Conservation (phyloP, 2,329 filamentous ascomycete genomes). For the Neonectria hederae region DNA sequence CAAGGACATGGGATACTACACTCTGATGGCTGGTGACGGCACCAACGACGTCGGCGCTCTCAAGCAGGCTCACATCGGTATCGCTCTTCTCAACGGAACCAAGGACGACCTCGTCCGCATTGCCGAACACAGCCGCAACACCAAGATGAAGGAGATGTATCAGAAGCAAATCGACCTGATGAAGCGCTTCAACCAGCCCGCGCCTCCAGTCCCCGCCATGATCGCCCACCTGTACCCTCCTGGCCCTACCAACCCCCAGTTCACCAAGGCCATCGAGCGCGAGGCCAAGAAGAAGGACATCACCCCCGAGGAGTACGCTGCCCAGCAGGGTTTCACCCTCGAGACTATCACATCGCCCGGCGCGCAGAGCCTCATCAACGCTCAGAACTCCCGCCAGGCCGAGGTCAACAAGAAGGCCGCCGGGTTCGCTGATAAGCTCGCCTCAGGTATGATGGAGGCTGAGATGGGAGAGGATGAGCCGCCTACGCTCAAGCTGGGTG, state of each 20-base stretch:
- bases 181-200: constrained; percentile 92
- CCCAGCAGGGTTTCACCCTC: constrained; percentile 61
- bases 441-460: constrained; percentile 86
- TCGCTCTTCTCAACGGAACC: constrained; percentile 94
- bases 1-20: constrained; percentile 97
- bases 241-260: constrained; percentile 91
- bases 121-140: constrained; percentile 90
- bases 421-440: constrained; percentile 86
- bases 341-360: constrained; percentile 74
- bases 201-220: constrained; percentile 88
- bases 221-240: constrained; percentile 96
- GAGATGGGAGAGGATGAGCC: constrained; percentile 91
- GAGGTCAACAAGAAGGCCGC: constrained; percentile 77
- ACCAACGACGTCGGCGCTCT: constrained; percentile 98
- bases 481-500: constrained; percentile 94
- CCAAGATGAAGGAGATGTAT: constrained; percentile 98
- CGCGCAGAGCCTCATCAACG: constrained; percentile 66
- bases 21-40: constrained; percentile 97
- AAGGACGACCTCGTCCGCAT: constrained; percentile 91
- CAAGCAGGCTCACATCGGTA: constrained; percentile 97
- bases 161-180: constrained; percentile 95
- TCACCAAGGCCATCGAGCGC: constrained; percentile 87
- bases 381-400: constrained; percentile 53
- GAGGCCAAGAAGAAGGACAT: constrained; percentile 84
- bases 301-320: constrained; percentile 66